Percentiles rank a stretch among this genome's conserved stretches.
These are phyloP conservation scores for Phytophthora fragariaefolia DNA, from an alignment of 352 stramenopile genomes.

Conservation along the genomic window DNA sequence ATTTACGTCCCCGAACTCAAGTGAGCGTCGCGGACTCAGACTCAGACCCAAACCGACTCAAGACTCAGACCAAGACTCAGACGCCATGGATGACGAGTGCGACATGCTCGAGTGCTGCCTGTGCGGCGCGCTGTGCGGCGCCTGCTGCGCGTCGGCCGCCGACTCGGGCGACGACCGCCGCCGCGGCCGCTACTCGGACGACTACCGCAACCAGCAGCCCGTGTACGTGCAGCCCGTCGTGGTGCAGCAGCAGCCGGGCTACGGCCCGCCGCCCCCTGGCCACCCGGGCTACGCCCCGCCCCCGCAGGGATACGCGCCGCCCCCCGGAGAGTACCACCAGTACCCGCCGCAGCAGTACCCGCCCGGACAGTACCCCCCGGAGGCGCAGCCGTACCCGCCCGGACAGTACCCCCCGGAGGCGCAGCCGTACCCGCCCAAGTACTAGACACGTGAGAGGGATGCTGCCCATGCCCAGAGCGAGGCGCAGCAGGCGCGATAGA, in stretches of 20 bases:
- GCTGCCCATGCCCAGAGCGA: no score
- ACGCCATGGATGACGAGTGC: slow-evolving; percentile 69
- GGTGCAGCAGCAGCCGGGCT: slow-evolving; percentile 50
- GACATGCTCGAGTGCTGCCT: slow-evolving; percentile 84
- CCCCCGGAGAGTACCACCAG: slow-evolving; percentile 55
- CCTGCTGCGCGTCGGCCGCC: slow-evolving; percentile 67
- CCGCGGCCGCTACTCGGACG: slow-evolving; percentile 43
- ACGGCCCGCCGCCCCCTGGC: slow-evolving; percentile 37
- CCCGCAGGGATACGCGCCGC: slow-evolving; percentile 45
- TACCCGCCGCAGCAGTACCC: slow-evolving; percentile 50
- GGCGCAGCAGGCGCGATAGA: no score
- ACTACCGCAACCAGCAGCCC: slow-evolving; percentile 51
- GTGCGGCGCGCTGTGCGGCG: slow-evolving; percentile 75
- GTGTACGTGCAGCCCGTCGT: slow-evolving; percentile 83
- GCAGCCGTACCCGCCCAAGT: no score
- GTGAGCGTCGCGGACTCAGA: slow-evolving; percentile 6
- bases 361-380: slow-evolving; percentile 34
- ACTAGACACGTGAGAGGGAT: slow-evolving; percentile 17
- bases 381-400: slow-evolving; percentile 21
- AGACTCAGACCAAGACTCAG: not conserved
- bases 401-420: slow-evolving; percentile 20
- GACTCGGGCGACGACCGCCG: slow-evolving; percentile 43
- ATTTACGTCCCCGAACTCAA: slow-evolving; percentile 18
- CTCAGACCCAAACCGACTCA: not conserved
- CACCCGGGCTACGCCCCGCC: slow-evolving; percentile 40